Percentiles rank a stretch among this genome's conserved stretches.
Conservation (phyloP, 2,329 filamentous ascomycete genomes). For the Myriosclerotinia scirpicola region DNA sequence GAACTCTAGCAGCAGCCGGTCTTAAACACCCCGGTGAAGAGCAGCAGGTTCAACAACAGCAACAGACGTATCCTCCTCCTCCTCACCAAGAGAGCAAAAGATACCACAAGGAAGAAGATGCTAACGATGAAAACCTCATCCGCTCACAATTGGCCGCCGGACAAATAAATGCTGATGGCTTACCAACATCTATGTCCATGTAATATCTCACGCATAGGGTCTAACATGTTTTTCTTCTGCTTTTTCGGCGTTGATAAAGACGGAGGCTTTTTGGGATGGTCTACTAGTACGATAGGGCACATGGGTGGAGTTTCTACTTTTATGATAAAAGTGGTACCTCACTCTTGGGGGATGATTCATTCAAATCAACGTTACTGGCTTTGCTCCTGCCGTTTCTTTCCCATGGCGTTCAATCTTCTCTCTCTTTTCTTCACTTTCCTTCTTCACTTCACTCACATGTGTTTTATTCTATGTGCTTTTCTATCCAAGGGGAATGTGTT, state of each 20-base stretch:
- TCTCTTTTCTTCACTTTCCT: neutral
- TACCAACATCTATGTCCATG: slow-evolving; percentile 32
- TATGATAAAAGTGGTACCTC: slow-evolving; percentile 16
- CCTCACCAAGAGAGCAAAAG: slow-evolving; percentile 31
- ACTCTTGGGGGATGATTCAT: neutral
- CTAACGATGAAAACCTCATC: slow-evolving; percentile 56
- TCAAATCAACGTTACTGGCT: neutral
- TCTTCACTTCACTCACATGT: slow-evolving; percentile 9
- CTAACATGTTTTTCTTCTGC: slow-evolving; percentile 14
- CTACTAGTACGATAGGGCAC: slow-evolving; percentile 12
- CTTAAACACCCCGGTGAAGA: slow-evolving; percentile 37
- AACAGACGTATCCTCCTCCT: slow-evolving; percentile 21
- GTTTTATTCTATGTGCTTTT: slow-evolving; percentile 8
- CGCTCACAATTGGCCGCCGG: slow-evolving; percentile 49
- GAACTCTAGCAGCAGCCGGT: slow-evolving; percentile 39
- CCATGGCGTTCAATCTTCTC: neutral
- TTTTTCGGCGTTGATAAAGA: slow-evolving; percentile 22
- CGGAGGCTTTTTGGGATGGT: slow-evolving; percentile 9
- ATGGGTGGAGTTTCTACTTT: slow-evolving; percentile 15
- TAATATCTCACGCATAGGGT: slow-evolving; percentile 24
- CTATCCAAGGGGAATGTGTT: neutral
- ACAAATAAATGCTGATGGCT: slow-evolving; percentile 39
- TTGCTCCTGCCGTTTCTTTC: neutral
- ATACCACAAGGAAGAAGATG: slow-evolving; percentile 44
- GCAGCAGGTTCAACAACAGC: slow-evolving; percentile 29